Evolutionary conservation across 2,329 filamentous ascomycete species (phyloP), one percentile per base, ranked within the genome.

Genomic region (Penicillium griseofulvum): DNA sequence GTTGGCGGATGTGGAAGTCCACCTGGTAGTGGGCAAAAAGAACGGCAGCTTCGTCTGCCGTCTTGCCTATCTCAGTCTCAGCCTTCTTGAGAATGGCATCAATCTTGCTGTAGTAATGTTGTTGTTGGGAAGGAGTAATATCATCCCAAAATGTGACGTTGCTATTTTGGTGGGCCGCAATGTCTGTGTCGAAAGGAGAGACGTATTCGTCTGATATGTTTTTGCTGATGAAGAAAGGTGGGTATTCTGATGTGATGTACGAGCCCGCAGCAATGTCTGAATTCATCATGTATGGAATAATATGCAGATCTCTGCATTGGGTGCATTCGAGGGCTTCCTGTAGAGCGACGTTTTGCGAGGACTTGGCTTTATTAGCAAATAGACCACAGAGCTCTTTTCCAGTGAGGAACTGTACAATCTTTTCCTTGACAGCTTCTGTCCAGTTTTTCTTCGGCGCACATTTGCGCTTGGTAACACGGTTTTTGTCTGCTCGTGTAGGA

Each of bases 1-100:
- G 71, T 19, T 70, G 63, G 14, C 67, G 66, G 19, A 73, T 65
- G 45, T 73, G 71, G n/a, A 61, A 68, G 39, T 72, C 69, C 4
- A 70, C 59, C 16, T 60, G 59, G 39, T 71, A 72, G 33, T 64
- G 65, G 3, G 69, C 69, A 33, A 68, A 66, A 1, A 61, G 47
- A 4, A 62, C 49, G 22, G 62, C 50, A 6, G 52, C 26, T 34
- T 63, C 51, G 28, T 63, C 53, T 1, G 61, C 46, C 19, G 49
- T 24, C 19, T 45, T 26, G 17, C 44, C 29, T 14, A 11, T 42
- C 9, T 41, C 19, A 2, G 9, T 22, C 22, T 42, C 44, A 4
- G 44, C n/a, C 11, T 41, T 49, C 2, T 59, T 55, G 11, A 68
- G 47, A 16, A 52, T 52, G 29, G 47, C 37, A 17, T 62, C 65